A percentile compares a stretch with the other conserved stretches of the same genome.
phyloP scores from a whole-genome alignment of 2,329 filamentous ascomycete species.

The Trichoderma citrinoviride region DNA sequence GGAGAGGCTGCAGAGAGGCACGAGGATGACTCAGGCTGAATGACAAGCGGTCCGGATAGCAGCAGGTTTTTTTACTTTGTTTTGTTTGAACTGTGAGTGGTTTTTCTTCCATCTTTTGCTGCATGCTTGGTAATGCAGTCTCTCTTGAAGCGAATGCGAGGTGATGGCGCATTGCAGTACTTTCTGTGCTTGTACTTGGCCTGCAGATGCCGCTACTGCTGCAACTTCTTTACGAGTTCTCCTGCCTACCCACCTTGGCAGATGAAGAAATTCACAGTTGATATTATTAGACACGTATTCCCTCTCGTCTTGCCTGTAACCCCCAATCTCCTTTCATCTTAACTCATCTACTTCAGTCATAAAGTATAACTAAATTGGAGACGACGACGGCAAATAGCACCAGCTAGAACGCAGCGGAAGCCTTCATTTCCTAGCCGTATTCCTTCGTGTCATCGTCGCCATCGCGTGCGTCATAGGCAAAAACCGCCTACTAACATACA shows the following conservation, averaged over 20 bases:
- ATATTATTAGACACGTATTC: background rate
- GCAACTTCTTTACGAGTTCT: background rate
- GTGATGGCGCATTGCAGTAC: too few species aligned
- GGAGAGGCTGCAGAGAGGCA: slow-evolving; percentile 5
- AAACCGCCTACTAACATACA: background rate
- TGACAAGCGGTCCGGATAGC: background rate
- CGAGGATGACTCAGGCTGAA: slow-evolving; percentile 20
- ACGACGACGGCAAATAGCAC: background rate
- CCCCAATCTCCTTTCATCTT: too few species aligned
- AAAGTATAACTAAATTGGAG: background rate
- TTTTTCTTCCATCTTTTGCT: too few species aligned
- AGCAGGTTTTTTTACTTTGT: background rate
- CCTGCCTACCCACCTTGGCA: too few species aligned
- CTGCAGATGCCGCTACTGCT: slow-evolving; percentile 2
- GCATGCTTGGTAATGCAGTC: slow-evolving; percentile 4
- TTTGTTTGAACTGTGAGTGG: background rate
- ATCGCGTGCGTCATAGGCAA: slow-evolving; percentile 11
- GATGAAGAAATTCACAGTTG: background rate
- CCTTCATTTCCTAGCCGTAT: background rate
- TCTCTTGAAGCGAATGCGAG: background rate
- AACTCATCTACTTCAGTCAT: too few species aligned
- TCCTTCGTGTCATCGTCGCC: background rate
- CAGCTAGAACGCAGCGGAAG: background rate
- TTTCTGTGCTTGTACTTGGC: background rate
- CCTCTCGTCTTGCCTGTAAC: background rate